These are phyloP conservation scores for Adansonia digitata DNA, from an alignment of 345 rosid genomes.

Conservation along the genomic window DNA sequence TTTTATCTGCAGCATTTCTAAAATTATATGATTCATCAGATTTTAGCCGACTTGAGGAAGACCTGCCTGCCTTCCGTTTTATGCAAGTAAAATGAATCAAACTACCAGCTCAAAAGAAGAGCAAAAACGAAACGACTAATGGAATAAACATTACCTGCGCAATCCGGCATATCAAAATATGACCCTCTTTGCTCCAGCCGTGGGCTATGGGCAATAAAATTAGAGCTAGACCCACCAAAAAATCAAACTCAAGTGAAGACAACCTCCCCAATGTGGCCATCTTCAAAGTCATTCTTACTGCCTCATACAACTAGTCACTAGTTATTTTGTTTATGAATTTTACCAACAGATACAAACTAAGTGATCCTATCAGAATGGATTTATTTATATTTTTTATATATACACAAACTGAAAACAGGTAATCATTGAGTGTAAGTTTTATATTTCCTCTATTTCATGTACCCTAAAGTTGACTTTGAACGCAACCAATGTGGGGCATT, in stretches of 20 bases:
- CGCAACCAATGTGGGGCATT: slow-evolving; percentile 32
- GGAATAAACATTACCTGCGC: slow-evolving; percentile 53
- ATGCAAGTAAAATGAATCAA: no score
- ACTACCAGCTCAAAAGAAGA: background rate
- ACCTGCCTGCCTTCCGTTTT: no score
- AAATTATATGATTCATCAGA: no score
- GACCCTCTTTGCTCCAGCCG: slow-evolving; percentile 97
- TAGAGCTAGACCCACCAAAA: slow-evolving; percentile 28
- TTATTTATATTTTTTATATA: background rate
- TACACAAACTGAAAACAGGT: background rate
- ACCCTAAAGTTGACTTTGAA: slow-evolving; percentile 19
- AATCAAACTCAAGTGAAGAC: slow-evolving; percentile 21
- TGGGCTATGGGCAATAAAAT: slow-evolving; percentile 33
- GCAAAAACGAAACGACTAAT: background rate
- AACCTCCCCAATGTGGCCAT: slow-evolving; percentile 26
- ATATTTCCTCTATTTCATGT: slow-evolving; percentile 16
- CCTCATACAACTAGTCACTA: no score
- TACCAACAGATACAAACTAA: no score
- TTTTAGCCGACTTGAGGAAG: no score
- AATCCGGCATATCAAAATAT: slow-evolving; percentile 70
- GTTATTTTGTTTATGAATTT: no score
- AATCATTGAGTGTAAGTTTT: slow-evolving; percentile 56
- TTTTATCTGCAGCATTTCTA: no score
- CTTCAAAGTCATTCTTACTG: background rate
- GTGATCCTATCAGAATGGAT: slow-evolving; percentile 15